phyloP scores from a whole-genome alignment of 257 asterid species.

The Lycium ferocissimum region DNA sequence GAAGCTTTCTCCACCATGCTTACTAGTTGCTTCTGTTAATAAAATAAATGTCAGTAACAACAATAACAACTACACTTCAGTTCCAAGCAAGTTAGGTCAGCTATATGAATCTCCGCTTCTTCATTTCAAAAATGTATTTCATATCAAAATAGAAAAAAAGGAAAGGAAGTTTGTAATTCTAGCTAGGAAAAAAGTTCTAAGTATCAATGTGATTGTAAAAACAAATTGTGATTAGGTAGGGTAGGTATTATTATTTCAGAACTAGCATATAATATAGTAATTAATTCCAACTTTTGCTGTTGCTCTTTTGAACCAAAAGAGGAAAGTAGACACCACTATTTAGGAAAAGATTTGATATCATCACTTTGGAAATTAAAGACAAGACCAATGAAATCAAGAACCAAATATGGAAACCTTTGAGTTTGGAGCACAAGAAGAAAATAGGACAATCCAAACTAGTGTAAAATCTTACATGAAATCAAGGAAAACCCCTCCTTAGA shows the following conservation, averaged over 20 bases:
- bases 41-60: not conserved
- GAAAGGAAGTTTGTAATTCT: not conserved
- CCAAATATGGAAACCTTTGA: conserved; percentile 54
- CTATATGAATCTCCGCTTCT: not conserved
- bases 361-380: conserved; percentile 53
- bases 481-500: not conserved
- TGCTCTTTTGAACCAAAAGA: conserved; percentile 46
- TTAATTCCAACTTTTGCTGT: conserved; percentile 34
- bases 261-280: conserved; percentile 29
- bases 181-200: too few relatives aligned
- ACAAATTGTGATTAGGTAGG: conserved; percentile 17
- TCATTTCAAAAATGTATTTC: not conserved
- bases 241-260: conserved; percentile 25
- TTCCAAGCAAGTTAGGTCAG: not conserved
- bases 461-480: conserved; percentile 26
- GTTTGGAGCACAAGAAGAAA: conserved; percentile 36
- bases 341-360: conserved; percentile 52
- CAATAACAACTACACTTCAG: not conserved
- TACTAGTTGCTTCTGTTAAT: conserved; percentile 71
- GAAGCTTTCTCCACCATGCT: conserved; percentile 93
- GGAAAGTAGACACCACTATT: conserved; percentile 51
- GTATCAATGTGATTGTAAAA: conserved; percentile 5
- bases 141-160: not conserved
- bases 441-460: conserved; percentile 46
- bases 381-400: conserved; percentile 56